A percentile compares a stretch with the other conserved stretches of the same genome.
Evolutionary conservation across 2,329 filamentous ascomycete species (phyloP).

Genomic region (Fusarium miscanthi): DNA sequence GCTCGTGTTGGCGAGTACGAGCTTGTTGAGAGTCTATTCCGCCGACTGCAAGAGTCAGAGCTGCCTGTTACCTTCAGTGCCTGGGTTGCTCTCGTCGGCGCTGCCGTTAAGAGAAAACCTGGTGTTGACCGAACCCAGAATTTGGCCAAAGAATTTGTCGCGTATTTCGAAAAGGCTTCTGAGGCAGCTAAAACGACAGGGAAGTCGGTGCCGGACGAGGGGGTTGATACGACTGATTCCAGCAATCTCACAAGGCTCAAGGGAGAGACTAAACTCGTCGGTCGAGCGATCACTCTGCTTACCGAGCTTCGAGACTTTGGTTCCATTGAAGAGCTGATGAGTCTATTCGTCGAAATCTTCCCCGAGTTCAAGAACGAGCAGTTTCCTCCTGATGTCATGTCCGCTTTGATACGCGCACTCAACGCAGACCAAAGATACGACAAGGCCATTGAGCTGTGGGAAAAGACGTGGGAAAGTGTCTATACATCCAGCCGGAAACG

Average conservation of each 20-base stretch:
- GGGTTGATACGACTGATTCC: background rate
- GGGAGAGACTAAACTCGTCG: constrained; percentile 46
- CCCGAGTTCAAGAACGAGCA: constrained; percentile 49
- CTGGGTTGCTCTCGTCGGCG: constrained; percentile 56
- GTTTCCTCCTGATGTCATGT: constrained; percentile 67
- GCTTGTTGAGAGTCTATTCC: constrained; percentile 56
- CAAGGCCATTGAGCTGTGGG: constrained; percentile 75
- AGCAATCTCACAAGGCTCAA: constrained; percentile 38
- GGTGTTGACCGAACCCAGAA: constrained; percentile 39
- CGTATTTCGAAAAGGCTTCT: constrained; percentile 43
- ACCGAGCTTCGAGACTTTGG: constrained; percentile 57
- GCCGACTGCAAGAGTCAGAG: constrained; percentile 56
- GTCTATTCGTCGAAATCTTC: constrained; percentile 61
- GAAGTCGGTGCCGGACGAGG: background rate
- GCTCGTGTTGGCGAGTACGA: constrained; percentile 57
- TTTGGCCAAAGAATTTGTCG: constrained; percentile 46
- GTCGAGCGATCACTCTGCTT: constrained; percentile 50
- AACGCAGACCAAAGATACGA: constrained; percentile 66
- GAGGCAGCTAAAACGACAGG: constrained; percentile 6
- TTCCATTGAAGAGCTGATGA: constrained; percentile 67
- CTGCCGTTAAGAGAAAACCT: constrained; percentile 42
- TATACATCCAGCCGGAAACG: constrained; percentile 49
- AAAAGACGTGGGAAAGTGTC: constrained; percentile 66
- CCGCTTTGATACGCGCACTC: constrained; percentile 75
- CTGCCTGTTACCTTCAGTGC: constrained; percentile 57